These are phyloP conservation scores for Zygosaccharomyces lentus DNA, from an alignment of 805 yeast genomes.

Conservation along the genomic window DNA sequence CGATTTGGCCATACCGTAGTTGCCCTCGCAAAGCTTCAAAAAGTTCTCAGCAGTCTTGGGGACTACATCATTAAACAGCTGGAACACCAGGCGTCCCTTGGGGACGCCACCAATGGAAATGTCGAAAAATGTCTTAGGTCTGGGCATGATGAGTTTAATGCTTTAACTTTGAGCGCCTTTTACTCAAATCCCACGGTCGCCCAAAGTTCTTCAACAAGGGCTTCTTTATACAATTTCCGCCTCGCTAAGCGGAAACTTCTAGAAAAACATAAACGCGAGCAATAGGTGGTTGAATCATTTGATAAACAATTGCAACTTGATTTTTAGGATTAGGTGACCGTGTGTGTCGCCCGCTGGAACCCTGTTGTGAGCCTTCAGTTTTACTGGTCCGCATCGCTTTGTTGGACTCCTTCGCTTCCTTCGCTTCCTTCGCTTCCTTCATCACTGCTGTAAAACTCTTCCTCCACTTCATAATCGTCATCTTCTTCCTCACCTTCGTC, in stretches of 20 bases:
- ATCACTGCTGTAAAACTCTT: not conserved
- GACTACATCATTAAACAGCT: constrained; percentile 65
- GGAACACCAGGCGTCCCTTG: constrained; percentile 75
- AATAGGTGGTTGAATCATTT: not conserved
- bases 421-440: constrained; percentile 4
- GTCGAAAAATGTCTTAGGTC: constrained; percentile 69
- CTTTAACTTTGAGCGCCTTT: not conserved
- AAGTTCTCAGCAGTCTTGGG: constrained; percentile 91
- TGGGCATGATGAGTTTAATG: constrained; percentile 13
- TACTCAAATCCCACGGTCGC: not conserved
- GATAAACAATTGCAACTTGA: not conserved
- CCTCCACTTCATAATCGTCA: constrained; percentile 13
- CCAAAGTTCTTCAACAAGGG: not conserved
- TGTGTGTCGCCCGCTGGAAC: too few relatives aligned
- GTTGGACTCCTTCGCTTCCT: not conserved
- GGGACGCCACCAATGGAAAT: constrained; percentile 65
- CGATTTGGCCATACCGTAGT: constrained; percentile 45
- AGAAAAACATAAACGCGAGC: not conserved
- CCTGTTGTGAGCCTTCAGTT: not conserved
- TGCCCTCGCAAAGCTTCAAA: constrained; percentile 85
- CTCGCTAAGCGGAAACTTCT: constrained; percentile 2
- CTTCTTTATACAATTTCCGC: constrained; percentile 3
- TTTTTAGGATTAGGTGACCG: too few relatives aligned
- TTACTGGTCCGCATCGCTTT: not conserved
- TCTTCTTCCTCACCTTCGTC: constrained; percentile 13